Base-by-base conservation (phyloP, 2,329 filamentous ascomycete species). In the Neofusicoccum cordaticola region DNA sequence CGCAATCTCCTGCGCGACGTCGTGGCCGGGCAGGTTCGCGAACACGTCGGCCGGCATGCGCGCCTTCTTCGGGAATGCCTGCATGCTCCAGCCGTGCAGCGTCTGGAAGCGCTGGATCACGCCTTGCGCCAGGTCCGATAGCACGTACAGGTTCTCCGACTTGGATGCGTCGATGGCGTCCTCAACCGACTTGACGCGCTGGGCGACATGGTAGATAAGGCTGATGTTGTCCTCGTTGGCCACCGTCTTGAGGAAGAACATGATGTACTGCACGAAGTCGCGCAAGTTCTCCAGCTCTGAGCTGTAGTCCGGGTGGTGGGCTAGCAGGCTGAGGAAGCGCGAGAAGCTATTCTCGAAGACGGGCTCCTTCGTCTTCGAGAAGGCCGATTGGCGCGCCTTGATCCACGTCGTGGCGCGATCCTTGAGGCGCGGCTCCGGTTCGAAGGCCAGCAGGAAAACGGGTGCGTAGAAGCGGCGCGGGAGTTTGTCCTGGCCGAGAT, bases 231-330 rank as follows among this genome's bases (percentile, higher is more conserved):
- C 86, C 75, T 96, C 91, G 0, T 88, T 94, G 9, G 92, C 92
- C 17, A 97, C 88, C 42, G 89, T 87, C 67, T 85, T 88, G 52
- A 98, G 83, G 74, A 96, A 99, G 79, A 94, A 97, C 47, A 97
- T 77, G 65, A 99, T 88, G 75, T 98, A 99, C 70, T 88, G 88
- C 5, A 91, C 88, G 75, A 96, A 93, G 73, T 97, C 92, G 50
- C 88, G 83, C 56, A 97, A 80, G 53, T 93, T 89, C 13, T 87
- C 84, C 2, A 87, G 78, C 5, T 77, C 74, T 3, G 66, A 71
- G 35, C 85, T 87, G 69, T 94, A 97, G 75, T 99, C 95, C 1
- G 93, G 93, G 75, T 99, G 95, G 74, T 98, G 94, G 4, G 94
- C 93, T 48, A 99, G 84, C 48, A 99, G 81, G 56, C 93, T 95